Base-by-base conservation (phyloP, 768 basidiomycete species). In the Kondoa malvinella region DNA sequence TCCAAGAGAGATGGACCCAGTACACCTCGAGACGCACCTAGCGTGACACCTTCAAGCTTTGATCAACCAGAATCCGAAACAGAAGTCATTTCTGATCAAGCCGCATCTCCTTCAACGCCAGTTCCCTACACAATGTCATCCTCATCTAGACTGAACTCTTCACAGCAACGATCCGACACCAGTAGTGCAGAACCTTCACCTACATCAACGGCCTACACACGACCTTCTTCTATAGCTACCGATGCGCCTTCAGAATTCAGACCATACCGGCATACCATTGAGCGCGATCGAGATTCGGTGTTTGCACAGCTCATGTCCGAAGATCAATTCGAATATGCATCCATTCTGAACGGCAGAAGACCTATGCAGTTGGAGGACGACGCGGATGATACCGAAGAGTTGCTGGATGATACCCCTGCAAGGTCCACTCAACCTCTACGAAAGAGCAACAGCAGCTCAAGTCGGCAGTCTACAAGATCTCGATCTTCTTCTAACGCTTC, bases 1-100 rank as follows among this genome's bases (percentile, higher is more conserved):
- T 71, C 70, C 16, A 69, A 68, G 27, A 26, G 74, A 4, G 27
- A 72, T 31, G 16, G 56, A 50, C 50, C n/a, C 32, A n/a, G 50
- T 27, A 32, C 30, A 57, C 26, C 29, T 8, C 34, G 27, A 34
- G 26, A 29, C 62, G 65, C 27, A 62, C 27, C 25, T 66, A 68
- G 1, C n/a, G n/a, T 63, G 66, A 4, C 67, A 64, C 0, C 34
- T n/a, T n/a, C n/a, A n/a, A n/a, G n/a, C n/a, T n/a, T n/a, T n/a
- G n/a, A n/a, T n/a, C 64, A 31, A 65, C 57, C 0, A 68, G 70
- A 4, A 50, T 57, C 1, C 32, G n/a, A 27, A n/a, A 34, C 32
- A 27, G 3, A 25, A 57, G 65, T 21, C 4, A 21, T 50, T 25
- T 3, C 56, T 2, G 26, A 50, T 34, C 65, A 25, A 25, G 25